Evolutionary conservation across 805 yeast species (phyloP).

Genomic region (Nakazawaea pomicola): DNA sequence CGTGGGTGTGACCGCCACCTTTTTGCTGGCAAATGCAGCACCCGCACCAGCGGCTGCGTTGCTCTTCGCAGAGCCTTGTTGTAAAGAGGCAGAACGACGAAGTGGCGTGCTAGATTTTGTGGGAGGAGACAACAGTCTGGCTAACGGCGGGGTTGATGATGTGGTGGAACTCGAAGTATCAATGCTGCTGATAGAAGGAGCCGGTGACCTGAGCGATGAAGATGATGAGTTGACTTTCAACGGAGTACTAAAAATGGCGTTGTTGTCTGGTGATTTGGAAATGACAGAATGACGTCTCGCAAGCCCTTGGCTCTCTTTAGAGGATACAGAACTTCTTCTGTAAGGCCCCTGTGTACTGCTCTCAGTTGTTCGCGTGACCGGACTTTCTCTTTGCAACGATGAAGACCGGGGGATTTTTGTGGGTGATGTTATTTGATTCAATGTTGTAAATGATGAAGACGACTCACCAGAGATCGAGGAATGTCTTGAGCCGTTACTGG

Average conservation of each 20-base stretch:
- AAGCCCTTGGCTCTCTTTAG: neutral
- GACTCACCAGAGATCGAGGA: conserved; percentile 14
- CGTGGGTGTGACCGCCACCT: neutral
- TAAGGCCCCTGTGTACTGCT: too few relatives aligned
- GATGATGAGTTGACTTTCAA: neutral
- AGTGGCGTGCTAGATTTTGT: neutral
- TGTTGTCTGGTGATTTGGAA: neutral
- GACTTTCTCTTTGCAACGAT: conserved; percentile 1
- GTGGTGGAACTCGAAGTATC: neutral
- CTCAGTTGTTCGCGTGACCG: too few relatives aligned
- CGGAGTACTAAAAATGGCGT: conserved; percentile 1
- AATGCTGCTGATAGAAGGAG: neutral
- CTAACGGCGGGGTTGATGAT: neutral
- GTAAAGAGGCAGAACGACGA: conserved; percentile 7
- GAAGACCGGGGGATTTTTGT: neutral
- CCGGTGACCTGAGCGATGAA: conserved; percentile 5
- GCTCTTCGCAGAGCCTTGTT: conserved; percentile 6
- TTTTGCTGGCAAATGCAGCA: conserved; percentile 10
- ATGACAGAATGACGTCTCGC: neutral
- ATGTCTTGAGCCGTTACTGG: conserved; percentile 16
- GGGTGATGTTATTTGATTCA: conserved; percentile 3
- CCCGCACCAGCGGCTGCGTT: conserved; percentile 13
- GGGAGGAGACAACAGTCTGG: neutral
- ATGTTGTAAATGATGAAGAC: conserved; percentile 11
- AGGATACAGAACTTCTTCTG: conserved; percentile 1